These are phyloP conservation scores for Thermomucor indicae-seudaticae DNA, from an alignment of 371 early-diverging fungal genomes.

Conservation along the genomic window DNA sequence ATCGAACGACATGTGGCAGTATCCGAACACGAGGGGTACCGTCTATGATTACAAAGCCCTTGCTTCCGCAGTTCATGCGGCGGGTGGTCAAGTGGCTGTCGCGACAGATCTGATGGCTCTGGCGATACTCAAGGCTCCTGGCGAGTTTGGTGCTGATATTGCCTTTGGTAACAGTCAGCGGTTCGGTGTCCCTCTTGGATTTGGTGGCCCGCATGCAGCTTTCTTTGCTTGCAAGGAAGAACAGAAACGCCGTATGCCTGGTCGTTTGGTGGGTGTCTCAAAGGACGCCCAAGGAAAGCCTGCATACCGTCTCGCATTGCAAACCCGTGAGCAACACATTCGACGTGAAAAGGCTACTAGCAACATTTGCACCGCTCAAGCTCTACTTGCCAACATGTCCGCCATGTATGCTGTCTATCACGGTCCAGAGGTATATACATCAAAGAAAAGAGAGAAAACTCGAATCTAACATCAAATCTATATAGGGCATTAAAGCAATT, in stretches of 20 bases:
- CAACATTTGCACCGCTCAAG: slow-evolving; percentile 98
- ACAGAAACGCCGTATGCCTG: slow-evolving; percentile 94
- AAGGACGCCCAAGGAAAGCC: slow-evolving; percentile 83
- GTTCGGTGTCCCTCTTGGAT: slow-evolving; percentile 97
- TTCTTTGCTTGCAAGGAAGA: slow-evolving; percentile 93
- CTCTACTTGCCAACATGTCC: slow-evolving; percentile 89
- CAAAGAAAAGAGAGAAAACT: not conserved
- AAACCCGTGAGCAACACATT: slow-evolving; percentile 98
- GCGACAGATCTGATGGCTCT: slow-evolving; percentile 95
- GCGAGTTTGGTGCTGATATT: slow-evolving; percentile 95
- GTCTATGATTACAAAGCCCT: slow-evolving; percentile 79
- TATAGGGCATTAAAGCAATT: slow-evolving; percentile 75
- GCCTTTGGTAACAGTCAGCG: slow-evolving; percentile 95
- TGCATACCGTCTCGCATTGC: slow-evolving; percentile 94
- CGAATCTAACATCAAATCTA: not conserved
- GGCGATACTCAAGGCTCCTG: slow-evolving; percentile 87
- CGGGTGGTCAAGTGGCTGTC: slow-evolving; percentile 84
- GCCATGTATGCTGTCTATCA: slow-evolving; percentile 97
- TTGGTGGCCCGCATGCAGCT: slow-evolving; percentile 99
- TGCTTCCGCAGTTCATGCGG: slow-evolving; percentile 70
- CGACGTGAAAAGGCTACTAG: slow-evolving; percentile 96
- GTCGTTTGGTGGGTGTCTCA: slow-evolving; percentile 93
- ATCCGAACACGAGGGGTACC: slow-evolving; percentile 88
- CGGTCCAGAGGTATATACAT: slow-evolving; percentile 71
- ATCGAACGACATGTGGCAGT: slow-evolving; percentile 46